Base-by-base conservation (phyloP, 768 basidiomycete genomes). In the Boletellus ananiceps region DNA sequence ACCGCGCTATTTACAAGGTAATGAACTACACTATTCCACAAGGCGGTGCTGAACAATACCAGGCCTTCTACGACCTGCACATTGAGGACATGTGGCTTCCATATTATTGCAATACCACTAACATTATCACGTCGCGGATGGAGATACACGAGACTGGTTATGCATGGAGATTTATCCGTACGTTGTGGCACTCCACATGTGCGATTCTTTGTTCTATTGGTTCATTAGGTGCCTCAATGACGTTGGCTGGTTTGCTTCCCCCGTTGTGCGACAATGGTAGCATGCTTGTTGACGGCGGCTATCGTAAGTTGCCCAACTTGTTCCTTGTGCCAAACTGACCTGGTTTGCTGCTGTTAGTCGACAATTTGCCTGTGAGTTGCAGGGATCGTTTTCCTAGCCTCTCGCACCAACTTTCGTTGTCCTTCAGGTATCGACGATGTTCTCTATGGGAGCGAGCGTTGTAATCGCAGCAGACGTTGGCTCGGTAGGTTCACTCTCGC, bases 1-100 rank as follows among this genome's bases (percentile, higher is more conserved):
- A 99, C 69, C 82, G 96, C 38, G 83, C 87, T 7, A 83, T 98
- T 50, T 98, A 93, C 74, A 94, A 95, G 78, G 89, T 82, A 62
- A 46, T 41, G 25, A 13, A 35, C 37, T 5, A 8, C 16, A 4
- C 9, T 9, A 12, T 35, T 40, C 52, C 25, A 45, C 25, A 14
- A 47, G 40, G 35, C 40, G 7, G 31, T 39, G 2, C 46, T 58
- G 12, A 61, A n/a, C 16, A 25, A 33, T 56, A 55, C 29, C 55
- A 91, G 81, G 82, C 89, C 15, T 95, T 96, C 65, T 95, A 93
- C 58, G 92, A 91, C 66, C 81, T 93, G 36, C 93, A 97, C 58
- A 92, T 92, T 35, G 88, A 93, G 68, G 94, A 96, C 69, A 95
- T 96, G 89, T 98, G 95, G 96, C 75, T 99, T 6, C 96, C 95